Base-by-base conservation (phyloP, 2,329 filamentous ascomycete species). In the Gnomoniopsis sp. region DNA sequence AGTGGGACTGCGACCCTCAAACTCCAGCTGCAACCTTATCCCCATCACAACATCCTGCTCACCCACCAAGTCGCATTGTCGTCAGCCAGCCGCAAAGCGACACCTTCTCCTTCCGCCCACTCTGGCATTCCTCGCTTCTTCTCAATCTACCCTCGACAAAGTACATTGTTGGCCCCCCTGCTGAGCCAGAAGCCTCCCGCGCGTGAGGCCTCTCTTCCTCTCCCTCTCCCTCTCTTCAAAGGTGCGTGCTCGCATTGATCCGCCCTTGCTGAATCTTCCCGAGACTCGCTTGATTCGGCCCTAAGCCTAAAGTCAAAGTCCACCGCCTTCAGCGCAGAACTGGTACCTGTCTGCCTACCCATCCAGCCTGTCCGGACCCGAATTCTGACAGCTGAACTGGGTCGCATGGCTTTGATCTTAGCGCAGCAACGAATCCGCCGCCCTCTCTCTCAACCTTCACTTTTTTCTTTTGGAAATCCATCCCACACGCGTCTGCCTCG, bases 1-100 rank as follows among this genome's bases (percentile, higher is more conserved):
- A 43, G 43, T 43, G 51, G 57, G 55, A 54, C 51, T 51, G 55
- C 55, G 52, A 60, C 58, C 55, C 56, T 55, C 56, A 58, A 50
- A 60, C 50, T 58, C 49, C 58, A 51, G 52, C 55, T 60, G 55
- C 55, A 60, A 60, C 58, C 58, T 60, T 58, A 60, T 51, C 55
- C 58, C 53, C 47, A 54, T 60, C 54, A 48, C 36, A 36, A 30
- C 26, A 30, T 30, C 26, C 49, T 55, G 26, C 58, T 48, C 49
- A 26, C 43, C 30, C 54, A 55, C 44, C 49, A 38, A 59, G 53
- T 53, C 30, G 49, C 43, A 54, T 54, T 58, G 53, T 58, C 58
- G 53, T 59, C 34, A 41, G 50, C 23, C 53, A 49, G 26, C 36
- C 41, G 33, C 33, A 22, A 55, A 33, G 23, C 22, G 21, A 23